Conservation (phyloP, 1,139 yeast species). For the Lipomyces yarrowii region DNA sequence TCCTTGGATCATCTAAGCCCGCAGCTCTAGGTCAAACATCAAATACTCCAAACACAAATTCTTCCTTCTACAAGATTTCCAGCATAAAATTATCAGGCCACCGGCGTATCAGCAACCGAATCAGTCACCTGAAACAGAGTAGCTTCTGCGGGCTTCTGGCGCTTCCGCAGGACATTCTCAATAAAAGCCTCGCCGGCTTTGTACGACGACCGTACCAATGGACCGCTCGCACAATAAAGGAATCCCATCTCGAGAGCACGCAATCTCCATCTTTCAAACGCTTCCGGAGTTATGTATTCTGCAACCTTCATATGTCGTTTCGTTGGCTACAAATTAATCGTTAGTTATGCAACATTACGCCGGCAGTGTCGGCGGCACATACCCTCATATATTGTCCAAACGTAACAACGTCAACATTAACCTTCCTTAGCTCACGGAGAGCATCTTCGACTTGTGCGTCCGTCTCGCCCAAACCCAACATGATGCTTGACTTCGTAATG, state of each 20-base stretch:
- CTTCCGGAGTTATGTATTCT: conserved; percentile 92
- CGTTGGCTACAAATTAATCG: conserved; percentile 58
- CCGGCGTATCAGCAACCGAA: background rate
- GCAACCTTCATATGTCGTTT: conserved; percentile 98
- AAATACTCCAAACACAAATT: background rate
- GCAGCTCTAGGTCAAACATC: background rate
- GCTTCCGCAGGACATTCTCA: conserved; percentile 86
- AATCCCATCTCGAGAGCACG: conserved; percentile 89
- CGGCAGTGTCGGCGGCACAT: background rate
- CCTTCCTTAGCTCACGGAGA: conserved; percentile 64
- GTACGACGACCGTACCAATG: conserved; percentile 92
- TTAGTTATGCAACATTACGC: background rate
- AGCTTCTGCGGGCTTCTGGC: conserved; percentile 38
- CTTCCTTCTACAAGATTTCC: background rate
- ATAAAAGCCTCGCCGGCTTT: conserved; percentile 98
- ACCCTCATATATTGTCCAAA: conserved; percentile 97
- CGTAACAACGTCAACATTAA: conserved; percentile 90
- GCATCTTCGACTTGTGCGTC: conserved; percentile 86
- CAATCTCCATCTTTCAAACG: conserved; percentile 91
- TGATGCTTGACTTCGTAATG: conserved; percentile 89
- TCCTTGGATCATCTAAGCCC: background rate
- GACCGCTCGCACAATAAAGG: conserved; percentile 95
- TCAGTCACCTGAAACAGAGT: conserved; percentile 3
- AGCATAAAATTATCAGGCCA: background rate
- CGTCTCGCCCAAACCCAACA: conserved; percentile 96